Evolutionary conservation across 2,329 filamentous ascomycete genomes (phyloP).

Genomic region (Talaromyces piceae): DNA sequence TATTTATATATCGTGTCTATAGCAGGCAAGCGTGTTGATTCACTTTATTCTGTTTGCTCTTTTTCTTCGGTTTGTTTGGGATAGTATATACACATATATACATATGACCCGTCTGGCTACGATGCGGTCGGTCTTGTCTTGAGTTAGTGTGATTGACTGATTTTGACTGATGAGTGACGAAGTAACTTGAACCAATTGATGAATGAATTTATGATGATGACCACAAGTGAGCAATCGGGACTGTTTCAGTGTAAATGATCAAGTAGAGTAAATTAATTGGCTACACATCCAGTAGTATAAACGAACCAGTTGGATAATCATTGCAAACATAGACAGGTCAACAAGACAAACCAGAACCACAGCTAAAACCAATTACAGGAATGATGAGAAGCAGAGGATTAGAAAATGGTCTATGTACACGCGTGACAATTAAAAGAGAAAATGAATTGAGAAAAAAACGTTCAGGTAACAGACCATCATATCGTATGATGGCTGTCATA

Average conservation of each 20-base stretch:
- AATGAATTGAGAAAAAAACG: no score
- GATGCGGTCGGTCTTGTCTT: no score
- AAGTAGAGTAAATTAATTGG: background rate
- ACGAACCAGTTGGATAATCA: no score
- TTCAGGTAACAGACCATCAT: no score
- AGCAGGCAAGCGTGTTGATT: background rate
- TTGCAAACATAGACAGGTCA: no score
- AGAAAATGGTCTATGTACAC: background rate
- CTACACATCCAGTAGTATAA: background rate
- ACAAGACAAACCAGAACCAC: background rate
- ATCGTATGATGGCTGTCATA: no score
- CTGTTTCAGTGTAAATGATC: no score
- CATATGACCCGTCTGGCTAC: no score
- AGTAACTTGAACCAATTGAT: background rate
- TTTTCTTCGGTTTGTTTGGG: background rate
- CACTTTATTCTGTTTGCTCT: no score
- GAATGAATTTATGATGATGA: background rate
- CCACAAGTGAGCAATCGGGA: background rate
- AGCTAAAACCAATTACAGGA: background rate
- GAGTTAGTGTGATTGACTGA: no score
- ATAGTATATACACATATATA: background rate
- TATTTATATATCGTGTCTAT: background rate
- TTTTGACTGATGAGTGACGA: background rate
- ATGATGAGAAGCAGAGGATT: background rate
- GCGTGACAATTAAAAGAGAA: background rate